Conservation (phyloP, 139 green algal species). For the Astrephomene gubernaculifera region DNA sequence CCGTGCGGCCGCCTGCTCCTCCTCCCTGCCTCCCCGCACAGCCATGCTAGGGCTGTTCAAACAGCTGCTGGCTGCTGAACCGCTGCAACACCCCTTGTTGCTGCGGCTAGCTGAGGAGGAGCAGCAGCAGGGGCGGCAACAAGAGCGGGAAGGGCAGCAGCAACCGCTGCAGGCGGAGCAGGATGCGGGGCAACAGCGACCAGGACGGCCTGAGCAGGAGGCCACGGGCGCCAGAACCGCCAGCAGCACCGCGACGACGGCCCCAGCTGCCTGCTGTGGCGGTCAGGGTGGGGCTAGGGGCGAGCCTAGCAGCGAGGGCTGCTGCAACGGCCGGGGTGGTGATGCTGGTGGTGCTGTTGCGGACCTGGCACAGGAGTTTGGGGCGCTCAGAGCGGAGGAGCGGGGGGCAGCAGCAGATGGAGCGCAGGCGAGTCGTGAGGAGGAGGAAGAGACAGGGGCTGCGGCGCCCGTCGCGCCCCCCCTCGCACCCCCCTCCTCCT, state of each 20-base stretch:
- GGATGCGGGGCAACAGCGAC: not conserved
- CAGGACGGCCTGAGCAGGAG: not conserved
- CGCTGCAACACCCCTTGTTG: not conserved
- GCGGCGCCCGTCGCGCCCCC: not conserved
- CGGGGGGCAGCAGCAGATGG: not conserved
- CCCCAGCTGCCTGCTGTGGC: not conserved
- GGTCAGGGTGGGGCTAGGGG: not conserved
- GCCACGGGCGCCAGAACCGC: not conserved
- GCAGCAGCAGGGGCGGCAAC: not conserved
- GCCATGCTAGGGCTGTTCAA: conserved; percentile 35
- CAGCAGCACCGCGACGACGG: too few relatives aligned
- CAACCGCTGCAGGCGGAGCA: not conserved
- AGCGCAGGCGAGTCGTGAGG: too few relatives aligned
- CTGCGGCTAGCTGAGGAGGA: not conserved
- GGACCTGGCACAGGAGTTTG: not conserved
- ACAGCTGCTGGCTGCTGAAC: conserved; percentile 6
- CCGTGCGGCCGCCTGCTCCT: not conserved
- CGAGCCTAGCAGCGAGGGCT: not conserved
- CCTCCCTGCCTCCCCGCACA: conserved; percentile 1
- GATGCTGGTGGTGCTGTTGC: not conserved
- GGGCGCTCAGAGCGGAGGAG: not conserved
- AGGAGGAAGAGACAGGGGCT: too few relatives aligned
- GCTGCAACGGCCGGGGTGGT: not conserved
- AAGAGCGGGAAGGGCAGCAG: not conserved
- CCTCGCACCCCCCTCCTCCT: not conserved